A percentile compares a stretch with the other conserved stretches of the same genome.
Conservation (phyloP, 345 rosid genomes). For the Boechera stricta region DNA sequence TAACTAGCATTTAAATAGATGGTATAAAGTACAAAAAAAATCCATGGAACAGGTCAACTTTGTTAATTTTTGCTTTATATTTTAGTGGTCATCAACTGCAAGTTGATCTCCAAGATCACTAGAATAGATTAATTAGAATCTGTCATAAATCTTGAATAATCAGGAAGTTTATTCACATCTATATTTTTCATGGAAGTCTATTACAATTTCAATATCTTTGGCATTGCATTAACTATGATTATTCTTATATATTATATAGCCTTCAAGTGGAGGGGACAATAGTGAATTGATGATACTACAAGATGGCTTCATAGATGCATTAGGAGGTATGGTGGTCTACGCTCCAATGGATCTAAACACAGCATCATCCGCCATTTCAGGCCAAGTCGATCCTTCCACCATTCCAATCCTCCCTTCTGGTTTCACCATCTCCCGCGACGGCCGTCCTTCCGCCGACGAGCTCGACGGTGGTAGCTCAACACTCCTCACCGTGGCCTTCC, state of each 20-base stretch:
- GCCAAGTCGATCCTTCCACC: slow-evolving; percentile 46
- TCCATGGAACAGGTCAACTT: neutral
- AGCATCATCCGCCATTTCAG: slow-evolving; percentile 48
- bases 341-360: slow-evolving; percentile 61
- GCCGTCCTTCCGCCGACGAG: slow-evolving; percentile 27
- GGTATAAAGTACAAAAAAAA: neutral
- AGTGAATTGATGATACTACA: slow-evolving; percentile 61
- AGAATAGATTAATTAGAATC: neutral
- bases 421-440: slow-evolving; percentile 63
- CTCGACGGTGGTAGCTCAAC: slow-evolving; percentile 25
- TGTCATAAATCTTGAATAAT: neutral
- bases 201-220: slow-evolving; percentile 1
- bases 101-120: neutral
- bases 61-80: neutral
- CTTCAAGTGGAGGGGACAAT: neutral
- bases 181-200: slow-evolving; percentile 1
- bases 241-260: slow-evolving; percentile 9
- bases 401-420: slow-evolving; percentile 82
- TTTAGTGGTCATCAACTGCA: neutral
- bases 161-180: neutral
- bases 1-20: neutral
- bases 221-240: neutral
- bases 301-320: slow-evolving; percentile 57
- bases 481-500: slow-evolving; percentile 72
- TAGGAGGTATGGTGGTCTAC: slow-evolving; percentile 61